Evolutionary conservation across 768 basidiomycete genomes (phyloP), one percentile per base, ranked within the genome.

Genomic region (Boletus reticulatus): DNA sequence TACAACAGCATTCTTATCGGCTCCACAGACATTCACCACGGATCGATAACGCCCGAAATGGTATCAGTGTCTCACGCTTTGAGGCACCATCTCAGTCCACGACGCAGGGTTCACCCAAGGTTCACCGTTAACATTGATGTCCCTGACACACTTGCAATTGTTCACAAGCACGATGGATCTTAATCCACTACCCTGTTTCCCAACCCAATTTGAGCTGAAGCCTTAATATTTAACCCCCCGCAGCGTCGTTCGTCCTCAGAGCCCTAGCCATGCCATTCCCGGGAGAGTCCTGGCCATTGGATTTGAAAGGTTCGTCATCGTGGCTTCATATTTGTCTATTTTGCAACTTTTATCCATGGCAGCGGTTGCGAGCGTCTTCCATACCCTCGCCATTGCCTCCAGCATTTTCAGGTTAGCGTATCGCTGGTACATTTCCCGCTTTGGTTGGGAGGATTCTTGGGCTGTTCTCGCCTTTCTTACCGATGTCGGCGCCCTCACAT

Each of bases 1-100:
- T 50, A 32, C 53, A 47, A 52, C 51, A 17, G 29, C 44, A n/a
- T 17, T 59, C 59, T 68, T 69, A 69, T 67, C 66, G 8, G 16
- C 44, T 58, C 51, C 39, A 58, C 29, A n/a, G 36, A 9, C 22
- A 27, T 39, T 20, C 32, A 57, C 16, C 43, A 63, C 66, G 67
- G 67, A 67, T 67, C 67, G 66, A 67, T 68, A 50, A 6, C 31
- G 6, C 59, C 10, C 1, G 4, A 53, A 20, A 46, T 46, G 48
- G 37, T 2, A 52, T 24, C 0, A 16, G 34, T 19, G 2, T 58
- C 55, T n/a, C 63, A 64, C 46, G 3, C 9, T 43, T 6, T 27
- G 27, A 27, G 24, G n/a, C n/a, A n/a, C n/a, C n/a, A n/a, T n/a
- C n/a, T n/a, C n/a, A n/a, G n/a, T n/a, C n/a, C n/a, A n/a, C n/a